Evolutionary conservation across 2,329 filamentous ascomycete species (phyloP), one percentile per base, ranked within the genome.

Genomic region (Hyphodiscus sp.): DNA sequence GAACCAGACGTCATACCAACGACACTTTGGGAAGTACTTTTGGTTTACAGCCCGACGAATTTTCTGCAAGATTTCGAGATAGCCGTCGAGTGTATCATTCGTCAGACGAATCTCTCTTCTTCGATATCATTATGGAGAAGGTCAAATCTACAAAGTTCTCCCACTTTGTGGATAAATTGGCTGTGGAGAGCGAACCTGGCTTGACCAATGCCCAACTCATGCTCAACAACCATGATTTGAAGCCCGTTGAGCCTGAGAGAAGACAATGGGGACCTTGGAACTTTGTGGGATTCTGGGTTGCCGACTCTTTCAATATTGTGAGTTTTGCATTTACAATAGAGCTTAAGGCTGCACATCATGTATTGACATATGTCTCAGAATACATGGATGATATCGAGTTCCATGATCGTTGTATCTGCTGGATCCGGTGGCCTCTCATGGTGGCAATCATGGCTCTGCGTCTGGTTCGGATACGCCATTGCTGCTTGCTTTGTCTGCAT

Each of bases 381-480:
- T 70, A 94, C 89, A 1, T 95, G 89, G 91, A 95, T 95, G 89
- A 94, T 95, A 58, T 87, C 88, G 0, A 89, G 87, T 1, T 84
- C 87, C 41, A 91, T 90, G 81, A 89, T 95, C 33, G 80, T 95
- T 38, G 80, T 86, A 1, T 76, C 73, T 47, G 47, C 43, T 2
- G 23, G 23, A 26, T 26, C 23, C 23, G 53, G 51, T 20, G 89
- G 89, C 13, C 76, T 95, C 20, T 89, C 88, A 8, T 95, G 90
- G 90, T 95, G 90, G 90, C 89, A 95, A 72, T 86, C 88, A 2
- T 90, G 87, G 85, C 73, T 90, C n/a, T 91, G 87, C 65, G 88
- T 96, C 44, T 92, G 90, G 85, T 73, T 91, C 26, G 91, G 91
- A 51, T 95, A 96, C 67, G 76, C 82, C 41, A 84, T 95, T 59